Evolutionary conservation across 2,329 filamentous ascomycete genomes (phyloP).

Genomic region (Epichloe gansuensis): DNA sequence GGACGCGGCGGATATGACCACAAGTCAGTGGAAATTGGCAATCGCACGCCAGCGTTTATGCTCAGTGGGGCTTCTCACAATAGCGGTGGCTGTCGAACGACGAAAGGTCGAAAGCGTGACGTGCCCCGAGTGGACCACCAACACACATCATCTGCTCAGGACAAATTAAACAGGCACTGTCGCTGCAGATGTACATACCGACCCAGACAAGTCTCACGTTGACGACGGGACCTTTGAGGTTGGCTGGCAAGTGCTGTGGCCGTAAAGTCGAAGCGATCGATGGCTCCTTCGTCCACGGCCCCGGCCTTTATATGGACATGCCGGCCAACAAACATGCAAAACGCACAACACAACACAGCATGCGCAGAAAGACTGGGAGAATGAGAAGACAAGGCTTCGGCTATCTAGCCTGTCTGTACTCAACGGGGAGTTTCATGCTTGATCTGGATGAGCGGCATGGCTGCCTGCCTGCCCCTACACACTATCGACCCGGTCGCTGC

Average conservation of each 20-base stretch:
- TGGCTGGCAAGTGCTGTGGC: neutral
- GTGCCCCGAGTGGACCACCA: slow-evolving; percentile 7
- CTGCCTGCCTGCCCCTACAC: neutral
- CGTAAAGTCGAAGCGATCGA: neutral
- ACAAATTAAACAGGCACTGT: neutral
- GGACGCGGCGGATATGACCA: slow-evolving; percentile 1
- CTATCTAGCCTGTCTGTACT: neutral
- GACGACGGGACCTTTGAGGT: neutral
- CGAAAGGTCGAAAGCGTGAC: neutral
- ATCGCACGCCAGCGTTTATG: slow-evolving; percentile 7
- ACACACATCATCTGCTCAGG: neutral
- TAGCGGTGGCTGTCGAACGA: slow-evolving; percentile 7
- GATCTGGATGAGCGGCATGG: slow-evolving; percentile 1
- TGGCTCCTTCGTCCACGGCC: neutral
- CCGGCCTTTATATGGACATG: neutral
- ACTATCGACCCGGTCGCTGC: neutral
- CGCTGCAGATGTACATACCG: neutral
- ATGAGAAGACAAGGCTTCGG: neutral
- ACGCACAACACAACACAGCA: neutral
- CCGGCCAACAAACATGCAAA: neutral
- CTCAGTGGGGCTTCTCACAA: slow-evolving; percentile 9
- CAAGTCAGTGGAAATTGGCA: slow-evolving; percentile 11
- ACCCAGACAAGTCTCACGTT: neutral
- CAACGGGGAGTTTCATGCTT: neutral
- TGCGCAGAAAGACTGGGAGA: neutral